Base-by-base conservation (phyloP, 129 eudicot genomes). In the Centella asiatica region DNA sequence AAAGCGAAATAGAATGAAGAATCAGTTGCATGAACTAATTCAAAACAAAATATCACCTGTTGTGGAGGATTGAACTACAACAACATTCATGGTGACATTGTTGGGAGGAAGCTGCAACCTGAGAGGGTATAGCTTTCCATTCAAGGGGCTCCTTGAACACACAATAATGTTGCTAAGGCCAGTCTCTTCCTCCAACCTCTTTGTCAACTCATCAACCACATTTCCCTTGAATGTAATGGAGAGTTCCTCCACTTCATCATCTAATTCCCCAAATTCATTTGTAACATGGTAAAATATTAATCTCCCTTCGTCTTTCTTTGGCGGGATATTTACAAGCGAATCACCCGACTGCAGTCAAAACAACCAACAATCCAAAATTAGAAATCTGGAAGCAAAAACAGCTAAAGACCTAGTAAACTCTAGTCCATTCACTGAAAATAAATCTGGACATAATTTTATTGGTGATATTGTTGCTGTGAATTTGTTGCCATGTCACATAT, bases 31-130 rank as follows among this genome's bases (percentile, higher is more conserved):
- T n/a, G n/a, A n/a, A n/a, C n/a, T n/a, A n/a, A n/a, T n/a, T n/a
- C n/a, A n/a, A n/a, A n/a, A n/a, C n/a, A n/a, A 58, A 58, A 58
- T 14, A 29, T 34, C 29, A 58, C 63, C 94, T 52, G 69, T 58
- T 12, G 67, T 60, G 23, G 94, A 72, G 17, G 84, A 76, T 49
- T 75, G 84, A 69, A 88, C 86, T 19, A 88, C 82, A 13, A 88
- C 87, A 6, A 88, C 89, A 73, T 88, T 80, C 94, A 88, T 84
- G 28, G 84, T 74, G 6, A 74, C 67, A 45, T 81, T 84, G 44
- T 84, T 88, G 24, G 96, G 96, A 50, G 96, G 96, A 66, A 88
- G 94, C 65, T 84, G 89, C 72, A 88, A 69, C 33, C 64, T 87
- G 15, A 88, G 96, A 1, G 96, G 96, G 70, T 74, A 84, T 44